Conservation (phyloP, 176 grass and related monocot genomes). For the Zoysia pacifica region DNA sequence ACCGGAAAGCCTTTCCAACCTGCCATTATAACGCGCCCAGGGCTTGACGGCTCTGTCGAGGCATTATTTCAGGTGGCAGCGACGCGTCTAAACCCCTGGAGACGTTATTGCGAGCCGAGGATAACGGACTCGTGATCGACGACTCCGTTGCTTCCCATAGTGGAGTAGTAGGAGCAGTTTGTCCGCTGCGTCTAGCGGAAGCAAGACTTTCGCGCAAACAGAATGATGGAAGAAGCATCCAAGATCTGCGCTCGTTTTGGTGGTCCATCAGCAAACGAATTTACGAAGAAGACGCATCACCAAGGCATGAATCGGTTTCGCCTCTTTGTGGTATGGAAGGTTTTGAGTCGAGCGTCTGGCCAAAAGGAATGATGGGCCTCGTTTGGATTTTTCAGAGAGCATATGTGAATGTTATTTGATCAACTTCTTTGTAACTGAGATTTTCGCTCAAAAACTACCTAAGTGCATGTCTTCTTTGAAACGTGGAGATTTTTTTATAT, state of each 20-base stretch:
- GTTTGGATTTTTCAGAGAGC: neutral
- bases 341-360: neutral
- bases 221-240: conserved; percentile 13
- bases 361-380: neutral
- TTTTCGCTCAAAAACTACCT: neutral
- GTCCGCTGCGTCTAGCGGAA: neutral
- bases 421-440: neutral
- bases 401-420: neutral
- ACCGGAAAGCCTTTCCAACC: conserved; percentile 30
- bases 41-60: conserved; percentile 20
- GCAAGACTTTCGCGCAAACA: neutral
- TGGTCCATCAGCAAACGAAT: neutral
- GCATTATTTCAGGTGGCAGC: neutral
- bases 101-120: conserved; percentile 21
- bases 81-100: neutral
- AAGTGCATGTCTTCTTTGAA: too few species aligned
- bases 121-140: neutral
- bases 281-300: neutral
- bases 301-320: neutral
- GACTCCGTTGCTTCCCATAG: neutral
- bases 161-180: neutral
- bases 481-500: too few species aligned
- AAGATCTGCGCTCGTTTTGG: neutral
- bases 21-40: conserved; percentile 11
- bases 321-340: neutral